Percentiles rank a stretch among this genome's conserved stretches.
Evolutionary conservation across 1,284 basidiomycete species (phyloP).

Genomic region (Thecaphora thlaspeos): DNA sequence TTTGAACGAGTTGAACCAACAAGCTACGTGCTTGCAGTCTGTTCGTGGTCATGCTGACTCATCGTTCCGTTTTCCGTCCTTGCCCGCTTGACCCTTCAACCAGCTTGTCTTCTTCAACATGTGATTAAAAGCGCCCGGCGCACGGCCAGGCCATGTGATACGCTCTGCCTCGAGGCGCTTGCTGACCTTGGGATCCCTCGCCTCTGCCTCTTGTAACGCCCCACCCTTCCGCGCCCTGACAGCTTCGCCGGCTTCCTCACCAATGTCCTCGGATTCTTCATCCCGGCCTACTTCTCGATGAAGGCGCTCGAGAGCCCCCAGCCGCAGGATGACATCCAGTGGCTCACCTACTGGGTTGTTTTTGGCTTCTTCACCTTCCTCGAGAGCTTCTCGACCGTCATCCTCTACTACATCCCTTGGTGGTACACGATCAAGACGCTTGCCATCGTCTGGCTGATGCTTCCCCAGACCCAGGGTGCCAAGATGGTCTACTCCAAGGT

Average conservation of each 20-base stretch:
- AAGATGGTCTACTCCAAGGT: conserved; percentile 56
- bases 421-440: conserved; percentile 80
- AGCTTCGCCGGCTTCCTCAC: conserved; percentile 57
- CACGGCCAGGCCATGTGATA: too few species aligned
- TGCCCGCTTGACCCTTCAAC: conserved; percentile 3
- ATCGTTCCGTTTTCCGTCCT: conserved; percentile 46
- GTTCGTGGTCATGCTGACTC: too few species aligned
- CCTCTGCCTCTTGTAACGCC: neutral
- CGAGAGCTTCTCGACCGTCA: conserved; percentile 54
- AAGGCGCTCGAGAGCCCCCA: conserved; percentile 55
- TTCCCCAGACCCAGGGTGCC: conserved; percentile 72
- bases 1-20: too few species aligned
- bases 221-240: conserved; percentile 1
- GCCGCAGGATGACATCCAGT: conserved; percentile 58
- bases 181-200: too few species aligned
- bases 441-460: conserved; percentile 80
- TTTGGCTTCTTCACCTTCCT: conserved; percentile 57
- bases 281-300: conserved; percentile 58
- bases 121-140: conserved; percentile 20
- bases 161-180: too few species aligned
- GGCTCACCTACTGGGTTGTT: conserved; percentile 59
- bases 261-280: conserved; percentile 55
- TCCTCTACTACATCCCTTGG: conserved; percentile 71
- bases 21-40: too few species aligned
- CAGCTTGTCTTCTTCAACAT: conserved; percentile 61